A percentile compares a stretch with the other conserved stretches of the same genome.
Conservation (phyloP, 495 filamentous ascomycete genomes). For the Cetradonia linearis region DNA sequence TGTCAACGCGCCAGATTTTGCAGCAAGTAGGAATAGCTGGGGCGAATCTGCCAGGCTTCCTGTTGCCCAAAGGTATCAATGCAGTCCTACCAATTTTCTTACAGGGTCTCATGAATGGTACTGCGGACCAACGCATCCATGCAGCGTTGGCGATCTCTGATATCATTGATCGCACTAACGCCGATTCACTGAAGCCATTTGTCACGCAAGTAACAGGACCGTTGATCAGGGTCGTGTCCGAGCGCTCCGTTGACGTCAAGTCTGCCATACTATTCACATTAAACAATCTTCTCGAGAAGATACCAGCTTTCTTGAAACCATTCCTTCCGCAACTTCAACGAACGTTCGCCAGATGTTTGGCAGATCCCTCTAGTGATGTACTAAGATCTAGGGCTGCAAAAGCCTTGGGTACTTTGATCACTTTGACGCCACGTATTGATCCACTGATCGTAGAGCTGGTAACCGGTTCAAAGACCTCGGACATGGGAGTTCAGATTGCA, state of each 20-base stretch:
- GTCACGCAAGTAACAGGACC: slow-evolving; percentile 97
- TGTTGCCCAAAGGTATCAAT: slow-evolving; percentile 93
- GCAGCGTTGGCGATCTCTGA: slow-evolving; percentile 90
- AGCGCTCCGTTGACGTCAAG: slow-evolving; percentile 89
- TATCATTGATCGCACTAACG: slow-evolving; percentile 80
- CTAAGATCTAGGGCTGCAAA: slow-evolving; percentile 85
- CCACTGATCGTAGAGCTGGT: slow-evolving; percentile 80
- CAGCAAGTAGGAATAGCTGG: slow-evolving; percentile 83
- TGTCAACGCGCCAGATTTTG: slow-evolving; percentile 73
- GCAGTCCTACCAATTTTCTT: slow-evolving; percentile 94
- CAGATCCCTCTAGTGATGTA: slow-evolving; percentile 83
- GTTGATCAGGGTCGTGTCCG: slow-evolving; percentile 91
- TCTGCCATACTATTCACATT: slow-evolving; percentile 85
- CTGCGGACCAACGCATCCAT: slow-evolving; percentile 79
- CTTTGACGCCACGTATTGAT: slow-evolving; percentile 89
- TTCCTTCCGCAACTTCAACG: slow-evolving; percentile 95
- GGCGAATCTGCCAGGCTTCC: slow-evolving; percentile 76
- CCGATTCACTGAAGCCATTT: slow-evolving; percentile 77
- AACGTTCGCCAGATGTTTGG: slow-evolving; percentile 91
- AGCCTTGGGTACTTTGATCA: slow-evolving; percentile 90
- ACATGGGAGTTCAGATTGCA: slow-evolving; percentile 81
- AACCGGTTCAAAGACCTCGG: slow-evolving; percentile 80
- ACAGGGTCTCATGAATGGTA: slow-evolving; percentile 94
- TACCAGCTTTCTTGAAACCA: slow-evolving; percentile 87
- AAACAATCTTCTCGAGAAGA: slow-evolving; percentile 93